Evolutionary conservation across 2,329 filamentous ascomycete genomes (phyloP), one percentile per base, ranked within the genome.

Genomic region (Seiridium unicorne): DNA sequence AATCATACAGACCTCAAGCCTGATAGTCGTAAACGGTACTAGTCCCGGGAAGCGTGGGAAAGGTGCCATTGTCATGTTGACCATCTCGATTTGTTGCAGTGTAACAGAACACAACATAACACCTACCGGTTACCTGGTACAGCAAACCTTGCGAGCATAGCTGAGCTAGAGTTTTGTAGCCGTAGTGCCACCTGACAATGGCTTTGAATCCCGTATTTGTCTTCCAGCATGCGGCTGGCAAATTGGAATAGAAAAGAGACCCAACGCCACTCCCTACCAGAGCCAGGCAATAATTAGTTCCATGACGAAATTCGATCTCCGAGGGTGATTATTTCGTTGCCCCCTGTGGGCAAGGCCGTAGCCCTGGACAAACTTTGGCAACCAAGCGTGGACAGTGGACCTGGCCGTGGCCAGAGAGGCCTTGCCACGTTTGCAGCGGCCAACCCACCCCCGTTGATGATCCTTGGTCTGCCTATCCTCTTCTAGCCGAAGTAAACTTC

Each of bases 341-440:
- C 63, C 60, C 54, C 61, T 38, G 26, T n/a, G 51, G 49, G 35
- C 56, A 61, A 60, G 59, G 54, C 57, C 64, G 18, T 26, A 26
- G 18, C 18, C 18, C 18, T 62, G 58, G 60, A 60, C 57, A 57
- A 63, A 64, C 62, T 63, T 63, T 61, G 63, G 65, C 64, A 60
- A 63, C 61, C 69, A 67, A 65, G 66, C 64, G 66, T 69, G 67
- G 18, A 64, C 65, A 61, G 70, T 72, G 70, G 70, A 65, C 70
- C 67, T 65, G 60, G 62, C 55, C 62, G 57, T 26, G 66, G 63
- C 70, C 70, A 71, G 63, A 66, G 66, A 65, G 57, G 47, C 64
- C 62, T 62, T 70, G 70, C 70, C 70, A 72, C 70, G 70, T 72
- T 26, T 65, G 66, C 61, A 59, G 59, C 68, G 65, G 69, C 69